Percentiles rank a stretch among this genome's conserved stretches.
Conservation (phyloP, 441 rosid species). For the Populus hybrid region DNA sequence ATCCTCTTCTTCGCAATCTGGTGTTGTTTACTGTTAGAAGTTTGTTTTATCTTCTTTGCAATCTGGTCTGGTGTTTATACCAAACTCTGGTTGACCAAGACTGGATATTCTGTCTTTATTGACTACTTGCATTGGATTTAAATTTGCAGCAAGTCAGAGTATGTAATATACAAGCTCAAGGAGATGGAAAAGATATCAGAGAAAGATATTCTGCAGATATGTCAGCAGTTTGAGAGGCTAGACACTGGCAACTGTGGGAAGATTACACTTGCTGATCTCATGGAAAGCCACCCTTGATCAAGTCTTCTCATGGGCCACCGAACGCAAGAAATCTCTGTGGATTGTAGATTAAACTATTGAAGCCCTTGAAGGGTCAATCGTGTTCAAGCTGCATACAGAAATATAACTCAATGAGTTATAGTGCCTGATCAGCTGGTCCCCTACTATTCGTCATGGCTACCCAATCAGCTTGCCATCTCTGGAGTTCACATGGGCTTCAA, state of each 20-base stretch:
- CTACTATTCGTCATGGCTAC: neutral
- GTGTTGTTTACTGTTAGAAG: neutral
- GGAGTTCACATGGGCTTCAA: neutral
- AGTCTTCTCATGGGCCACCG: neutral
- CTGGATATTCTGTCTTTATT: neutral
- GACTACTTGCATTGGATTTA: neutral
- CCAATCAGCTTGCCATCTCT: neutral
- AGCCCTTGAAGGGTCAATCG: neutral
- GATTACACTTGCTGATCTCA: slow-evolving; percentile 81
- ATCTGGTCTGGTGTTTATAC: neutral
- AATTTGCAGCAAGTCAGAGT: slow-evolving; percentile 76
- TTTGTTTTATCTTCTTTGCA: neutral
- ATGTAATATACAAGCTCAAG: slow-evolving; percentile 82
- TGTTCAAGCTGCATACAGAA: neutral
- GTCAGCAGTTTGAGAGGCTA: slow-evolving; percentile 66
- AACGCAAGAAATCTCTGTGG: neutral
- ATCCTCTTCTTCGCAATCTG: neutral
- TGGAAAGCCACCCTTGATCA: slow-evolving; percentile 30
- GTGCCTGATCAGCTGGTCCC: neutral
- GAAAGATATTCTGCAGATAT: slow-evolving; percentile 66
- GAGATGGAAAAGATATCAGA: slow-evolving; percentile 87
- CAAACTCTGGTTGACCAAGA: neutral
- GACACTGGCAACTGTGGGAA: slow-evolving; percentile 81
- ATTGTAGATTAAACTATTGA: neutral
- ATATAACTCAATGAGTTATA: neutral